A percentile compares a stretch with the other conserved stretches of the same genome.
Conservation (phyloP, 192 early-diverging fungal species). For the Chytriomyces sp. region DNA sequence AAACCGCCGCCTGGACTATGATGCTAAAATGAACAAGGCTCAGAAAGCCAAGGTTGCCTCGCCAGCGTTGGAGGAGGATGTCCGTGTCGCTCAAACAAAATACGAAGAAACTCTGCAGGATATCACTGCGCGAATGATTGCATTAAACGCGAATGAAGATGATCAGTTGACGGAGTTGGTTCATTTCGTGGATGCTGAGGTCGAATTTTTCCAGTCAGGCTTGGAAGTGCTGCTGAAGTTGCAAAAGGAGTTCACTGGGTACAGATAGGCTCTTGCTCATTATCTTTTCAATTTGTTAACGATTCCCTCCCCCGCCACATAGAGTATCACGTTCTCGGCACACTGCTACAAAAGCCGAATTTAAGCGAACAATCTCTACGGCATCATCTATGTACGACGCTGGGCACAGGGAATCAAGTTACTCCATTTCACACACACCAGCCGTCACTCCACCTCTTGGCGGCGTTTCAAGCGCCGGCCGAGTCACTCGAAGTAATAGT, state of each 20-base stretch:
- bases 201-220: constrained; percentile 41
- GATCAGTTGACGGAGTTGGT: constrained; percentile 57
- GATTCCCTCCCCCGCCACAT: neutral
- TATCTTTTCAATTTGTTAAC: neutral
- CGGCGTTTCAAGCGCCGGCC: neutral
- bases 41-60: constrained; percentile 91
- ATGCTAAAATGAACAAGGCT: constrained; percentile 86
- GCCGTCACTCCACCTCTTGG: constrained; percentile 28
- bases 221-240: constrained; percentile 34
- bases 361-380: constrained; percentile 17
- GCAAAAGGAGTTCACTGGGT: constrained; percentile 42
- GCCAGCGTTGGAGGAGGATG: constrained; percentile 88
- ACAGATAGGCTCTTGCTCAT: neutral
- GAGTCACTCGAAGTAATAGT: constrained; percentile 9
- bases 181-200: constrained; percentile 54
- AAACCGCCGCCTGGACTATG: constrained; percentile 88
- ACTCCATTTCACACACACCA: constrained; percentile 23
- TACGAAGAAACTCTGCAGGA: constrained; percentile 86
- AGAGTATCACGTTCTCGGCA: constrained; percentile 7
- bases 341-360: constrained; percentile 14
- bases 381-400: constrained; percentile 25
- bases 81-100: constrained; percentile 84
- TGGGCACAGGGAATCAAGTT: neutral
- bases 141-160: constrained; percentile 80
- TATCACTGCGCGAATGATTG: constrained; percentile 76